Percentiles rank a stretch among this genome's conserved stretches.
phyloP scores from a whole-genome alignment of 768 basidiomycete species.

The Kwoniella sp. region DNA sequence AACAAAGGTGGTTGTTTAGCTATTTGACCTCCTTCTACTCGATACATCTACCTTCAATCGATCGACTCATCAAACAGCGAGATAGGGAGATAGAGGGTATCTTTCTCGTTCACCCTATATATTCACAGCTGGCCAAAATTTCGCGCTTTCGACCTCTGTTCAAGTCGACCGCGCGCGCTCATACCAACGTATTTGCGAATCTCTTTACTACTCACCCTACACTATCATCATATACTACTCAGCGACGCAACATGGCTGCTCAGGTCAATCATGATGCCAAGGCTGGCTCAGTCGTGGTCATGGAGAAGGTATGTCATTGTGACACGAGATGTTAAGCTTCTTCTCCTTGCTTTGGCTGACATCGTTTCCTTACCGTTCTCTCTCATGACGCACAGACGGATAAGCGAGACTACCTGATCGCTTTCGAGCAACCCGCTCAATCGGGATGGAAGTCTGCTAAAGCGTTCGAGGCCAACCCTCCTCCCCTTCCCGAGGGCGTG shows the following conservation, averaged over 20 bases:
- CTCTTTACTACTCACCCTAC: background rate
- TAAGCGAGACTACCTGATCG: conserved; percentile 84
- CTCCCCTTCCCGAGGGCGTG: conserved; percentile 64
- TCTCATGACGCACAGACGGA: conserved; percentile 78
- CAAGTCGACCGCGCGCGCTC: background rate
- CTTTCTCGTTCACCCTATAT: no score
- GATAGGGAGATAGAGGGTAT: background rate
- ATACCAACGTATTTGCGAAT: conserved; percentile 4
- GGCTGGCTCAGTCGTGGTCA: conserved; percentile 47
- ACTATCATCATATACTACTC: background rate
- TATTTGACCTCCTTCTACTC: no score
- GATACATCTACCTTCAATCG: no score
- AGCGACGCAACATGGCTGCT: conserved; percentile 43
- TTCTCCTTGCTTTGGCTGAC: no score
- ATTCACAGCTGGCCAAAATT: conserved; percentile 17
- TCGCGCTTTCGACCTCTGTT: conserved; percentile 21
- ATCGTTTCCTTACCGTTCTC: no score
- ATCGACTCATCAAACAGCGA: background rate
- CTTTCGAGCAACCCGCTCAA: conserved; percentile 83
- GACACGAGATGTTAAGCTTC: no score
- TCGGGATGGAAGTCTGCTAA: conserved; percentile 72
- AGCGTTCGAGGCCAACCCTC: conserved; percentile 83
- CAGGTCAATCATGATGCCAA: conserved; percentile 37
- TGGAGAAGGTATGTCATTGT: conserved; percentile 55
- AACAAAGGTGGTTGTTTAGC: background rate